Evolutionary conservation across 2,329 filamentous ascomycete species (phyloP), one percentile per base, ranked within the genome.

Genomic region (Penicillium decumbens): DNA sequence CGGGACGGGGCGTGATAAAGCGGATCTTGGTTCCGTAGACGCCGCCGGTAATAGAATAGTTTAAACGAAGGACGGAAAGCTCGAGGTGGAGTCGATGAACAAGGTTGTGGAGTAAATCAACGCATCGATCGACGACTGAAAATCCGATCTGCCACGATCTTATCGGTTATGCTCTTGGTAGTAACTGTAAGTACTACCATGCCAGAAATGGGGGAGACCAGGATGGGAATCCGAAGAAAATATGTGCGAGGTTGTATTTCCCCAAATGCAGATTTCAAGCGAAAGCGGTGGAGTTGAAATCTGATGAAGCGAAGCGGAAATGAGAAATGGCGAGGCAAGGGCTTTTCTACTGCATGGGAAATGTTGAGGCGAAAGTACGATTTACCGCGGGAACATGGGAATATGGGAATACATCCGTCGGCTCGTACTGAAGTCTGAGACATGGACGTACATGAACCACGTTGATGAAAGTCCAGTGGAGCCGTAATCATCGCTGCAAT

Each of bases 171-270:
- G n/a, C 5, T 28, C 32, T 45, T 50, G 43, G 50, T 45, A 30
- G 50, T 23, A 23, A 23, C 20, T 23, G 20, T 23, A 23, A 23
- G 20, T 49, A 42, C 44, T 30, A 15, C 33, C 33, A 24, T 5
- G n/a, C 39, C 32, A 25, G 41, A 33, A 25, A 15, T 41, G 29
- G 29, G 15, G 20, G 30, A n/a, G 4, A 9, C 15, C 28, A 6
- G 30, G 8, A 38, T 27, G 33, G 35, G 32, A 46, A 23, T 42
- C 44, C 41, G 41, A 44, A 25, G 24, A 23, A 51, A 51, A 41
- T 57, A 56, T 57, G 55, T 50, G 45, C 25, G 38, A 56, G 49
- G 55, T 58, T 52, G 53, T 58, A 54, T 54, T 23, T 43, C 25
- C 6, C 28, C 20, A 20, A 37, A 37, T 20, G 18, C 33, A 37